Evolutionary conservation across 1,139 yeast genomes (phyloP), one percentile per base, ranked within the genome.

Genomic region (Blastobotrys petasosporus): DNA sequence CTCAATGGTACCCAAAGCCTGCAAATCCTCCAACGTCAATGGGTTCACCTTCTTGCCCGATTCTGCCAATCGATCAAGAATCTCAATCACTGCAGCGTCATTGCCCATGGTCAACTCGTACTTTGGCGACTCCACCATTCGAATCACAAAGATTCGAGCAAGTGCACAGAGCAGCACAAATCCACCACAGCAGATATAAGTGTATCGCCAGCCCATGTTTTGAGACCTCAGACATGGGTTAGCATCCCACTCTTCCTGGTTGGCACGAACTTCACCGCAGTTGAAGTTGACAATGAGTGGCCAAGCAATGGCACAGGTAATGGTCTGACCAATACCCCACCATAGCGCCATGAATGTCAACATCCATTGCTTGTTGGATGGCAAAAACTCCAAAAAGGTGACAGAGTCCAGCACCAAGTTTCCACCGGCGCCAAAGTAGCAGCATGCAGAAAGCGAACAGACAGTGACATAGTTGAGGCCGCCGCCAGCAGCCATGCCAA

Each of bases 291-390:
- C 74, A 46, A 79, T 63, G 45, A 77, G 73, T 0, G 79, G 80
- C 79, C 80, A 79, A 4, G 80, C 75, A 36, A 77, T 57, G n/a
- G 76, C 65, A 23, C 68, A 68, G 7, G 80, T 75, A 40, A 79
- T 64, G 0, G 80, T 73, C 61, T 78, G 82, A 36, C 84, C 84
- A 44, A 79, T 61, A 48, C 81, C 82, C 83, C 84, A 79, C 67
- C 76, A 79, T 28, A 69, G 65, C 6, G 84, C 82, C 67, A 79
- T 69, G 32, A 76, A 65, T 0, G 82, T 77, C 45, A 77, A 68
- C 49, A 79, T 61, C 71, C 74, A 77, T 55, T 77, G 80, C 54
- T 72, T 65, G 42, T 71, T 73, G 38, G 68, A 66, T 1, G 85
- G 84, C 48, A 79, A 62, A 53, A 70, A 77, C 57, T 80, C 85